Evolutionary conservation across 2,329 filamentous ascomycete species (phyloP).

Genomic region (Capronia coronata): DNA sequence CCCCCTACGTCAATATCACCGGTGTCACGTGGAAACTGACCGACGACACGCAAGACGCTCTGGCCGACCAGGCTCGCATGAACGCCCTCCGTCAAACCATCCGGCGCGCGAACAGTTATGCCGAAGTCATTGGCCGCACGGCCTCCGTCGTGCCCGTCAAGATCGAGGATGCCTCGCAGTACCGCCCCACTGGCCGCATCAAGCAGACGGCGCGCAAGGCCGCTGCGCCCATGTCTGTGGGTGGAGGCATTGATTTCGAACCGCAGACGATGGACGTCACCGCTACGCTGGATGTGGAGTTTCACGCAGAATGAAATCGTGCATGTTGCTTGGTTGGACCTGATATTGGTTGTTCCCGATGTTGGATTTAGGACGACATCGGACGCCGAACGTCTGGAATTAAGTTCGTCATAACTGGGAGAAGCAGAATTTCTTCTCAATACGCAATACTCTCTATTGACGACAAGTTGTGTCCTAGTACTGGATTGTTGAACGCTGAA

Average conservation of each 20-base stretch:
- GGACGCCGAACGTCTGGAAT: no score
- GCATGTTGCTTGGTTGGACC: no score
- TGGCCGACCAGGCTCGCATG: constrained; percentile 27
- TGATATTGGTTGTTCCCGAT: neutral
- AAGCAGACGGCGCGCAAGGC: constrained; percentile 10
- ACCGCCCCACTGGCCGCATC: neutral
- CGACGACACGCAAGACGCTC: constrained; percentile 22
- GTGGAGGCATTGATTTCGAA: constrained; percentile 16
- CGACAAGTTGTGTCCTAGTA: no score
- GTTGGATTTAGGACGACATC: no score
- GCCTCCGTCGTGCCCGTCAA: constrained; percentile 14
- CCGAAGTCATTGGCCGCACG: constrained; percentile 22
- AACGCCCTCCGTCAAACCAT: constrained; percentile 29
- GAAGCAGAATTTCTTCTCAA: no score
- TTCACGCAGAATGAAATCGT: constrained; percentile 8
- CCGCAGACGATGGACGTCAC: constrained; percentile 16
- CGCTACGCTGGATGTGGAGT: constrained; percentile 11
- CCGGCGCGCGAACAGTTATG: constrained; percentile 27
- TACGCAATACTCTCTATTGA: no score
- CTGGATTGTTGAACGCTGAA: no score
- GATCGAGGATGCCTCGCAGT: constrained; percentile 9
- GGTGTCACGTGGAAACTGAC: constrained; percentile 29
- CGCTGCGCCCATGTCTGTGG: constrained; percentile 2
- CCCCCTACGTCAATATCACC: constrained; percentile 26
- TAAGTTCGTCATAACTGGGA: no score